phyloP scores from a whole-genome alignment of 2,329 filamentous ascomycete species.

The Aspergillus clavatus region DNA sequence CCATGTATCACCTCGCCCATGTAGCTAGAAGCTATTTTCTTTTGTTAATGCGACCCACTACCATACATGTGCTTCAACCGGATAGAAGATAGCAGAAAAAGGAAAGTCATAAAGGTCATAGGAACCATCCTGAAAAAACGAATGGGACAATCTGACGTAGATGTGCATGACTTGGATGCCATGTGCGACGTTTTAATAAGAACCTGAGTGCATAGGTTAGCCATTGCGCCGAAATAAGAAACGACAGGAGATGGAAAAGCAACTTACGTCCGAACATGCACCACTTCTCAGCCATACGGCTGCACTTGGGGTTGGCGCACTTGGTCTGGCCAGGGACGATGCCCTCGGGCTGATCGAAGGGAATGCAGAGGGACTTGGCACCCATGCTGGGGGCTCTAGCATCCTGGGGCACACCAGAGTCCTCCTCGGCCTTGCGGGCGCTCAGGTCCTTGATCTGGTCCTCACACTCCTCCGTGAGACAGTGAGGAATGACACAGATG shows the following conservation, averaged over 20 bases:
- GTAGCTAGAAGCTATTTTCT: neutral
- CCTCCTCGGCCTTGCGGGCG: constrained; percentile 60
- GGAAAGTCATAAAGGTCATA: constrained; percentile 12
- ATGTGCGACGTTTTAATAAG: constrained; percentile 21
- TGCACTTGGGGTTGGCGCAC: constrained; percentile 86
- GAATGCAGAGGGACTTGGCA: constrained; percentile 71
- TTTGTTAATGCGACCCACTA: neutral
- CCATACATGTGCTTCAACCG: neutral
- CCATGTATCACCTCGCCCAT: neutral
- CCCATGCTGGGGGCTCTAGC: constrained; percentile 69
- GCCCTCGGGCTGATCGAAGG: constrained; percentile 80
- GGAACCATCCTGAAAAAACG: constrained; percentile 1
- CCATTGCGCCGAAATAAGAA: neutral
- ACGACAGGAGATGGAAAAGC: neutral
- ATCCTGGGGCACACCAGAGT: constrained; percentile 66
- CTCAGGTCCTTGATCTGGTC: constrained; percentile 93
- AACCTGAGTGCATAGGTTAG: constrained; percentile 17
- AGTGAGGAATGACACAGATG: constrained; percentile 86
- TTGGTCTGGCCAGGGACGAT: constrained; percentile 77
- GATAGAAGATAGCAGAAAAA: constrained; percentile 6
- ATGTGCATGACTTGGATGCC: neutral
- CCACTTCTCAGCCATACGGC: constrained; percentile 71
- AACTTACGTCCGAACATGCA: constrained; percentile 79
- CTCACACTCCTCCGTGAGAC: constrained; percentile 77
- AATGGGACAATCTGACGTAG: constrained; percentile 1